Conservation (phyloP, 1,284 basidiomycete genomes). For the Heliocybe sulcata region DNA sequence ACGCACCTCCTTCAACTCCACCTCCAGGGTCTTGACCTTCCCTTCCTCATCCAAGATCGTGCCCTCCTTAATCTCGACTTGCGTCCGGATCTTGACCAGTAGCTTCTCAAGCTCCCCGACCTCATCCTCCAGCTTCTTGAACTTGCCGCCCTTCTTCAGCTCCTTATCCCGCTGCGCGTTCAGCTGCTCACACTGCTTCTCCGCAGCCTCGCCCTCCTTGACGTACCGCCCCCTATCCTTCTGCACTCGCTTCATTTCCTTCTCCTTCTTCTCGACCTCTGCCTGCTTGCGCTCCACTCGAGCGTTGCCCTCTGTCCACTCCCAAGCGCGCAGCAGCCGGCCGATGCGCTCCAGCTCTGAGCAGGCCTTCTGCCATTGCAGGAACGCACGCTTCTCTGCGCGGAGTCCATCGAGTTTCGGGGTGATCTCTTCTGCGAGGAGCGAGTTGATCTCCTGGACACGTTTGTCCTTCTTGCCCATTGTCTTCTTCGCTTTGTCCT, state of each 20-base stretch:
- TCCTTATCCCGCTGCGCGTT: conserved; percentile 60
- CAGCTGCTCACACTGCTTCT: conserved; percentile 49
- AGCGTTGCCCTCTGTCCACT: conserved; percentile 66
- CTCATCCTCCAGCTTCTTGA: conserved; percentile 72
- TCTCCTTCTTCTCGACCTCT: conserved; percentile 44
- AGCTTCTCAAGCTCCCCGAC: conserved; percentile 79
- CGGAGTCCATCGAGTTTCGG: conserved; percentile 93
- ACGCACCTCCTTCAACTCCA: conserved; percentile 57
- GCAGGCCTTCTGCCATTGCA: conserved; percentile 88
- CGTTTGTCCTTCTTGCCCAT: conserved; percentile 98
- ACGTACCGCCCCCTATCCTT: conserved; percentile 45
- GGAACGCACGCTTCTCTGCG: conserved; percentile 83
- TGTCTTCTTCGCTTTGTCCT: conserved; percentile 95
- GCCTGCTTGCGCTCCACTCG: conserved; percentile 39
- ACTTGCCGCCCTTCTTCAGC: conserved; percentile 68
- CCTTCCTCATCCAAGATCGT: conserved; percentile 79
- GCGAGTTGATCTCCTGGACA: conserved; percentile 81
- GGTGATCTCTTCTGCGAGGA: conserved; percentile 87
- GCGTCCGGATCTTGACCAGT: conserved; percentile 83
- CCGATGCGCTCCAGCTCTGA: conserved; percentile 88
- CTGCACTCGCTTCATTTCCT: conserved; percentile 37
- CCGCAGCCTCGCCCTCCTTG: conserved; percentile 42
- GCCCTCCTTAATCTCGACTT: conserved; percentile 78
- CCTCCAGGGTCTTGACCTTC: conserved; percentile 47
- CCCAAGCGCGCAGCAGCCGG: conserved; percentile 81